Base-by-base conservation (phyloP, 306 rosid species). In the Dryas octopetala region DNA sequence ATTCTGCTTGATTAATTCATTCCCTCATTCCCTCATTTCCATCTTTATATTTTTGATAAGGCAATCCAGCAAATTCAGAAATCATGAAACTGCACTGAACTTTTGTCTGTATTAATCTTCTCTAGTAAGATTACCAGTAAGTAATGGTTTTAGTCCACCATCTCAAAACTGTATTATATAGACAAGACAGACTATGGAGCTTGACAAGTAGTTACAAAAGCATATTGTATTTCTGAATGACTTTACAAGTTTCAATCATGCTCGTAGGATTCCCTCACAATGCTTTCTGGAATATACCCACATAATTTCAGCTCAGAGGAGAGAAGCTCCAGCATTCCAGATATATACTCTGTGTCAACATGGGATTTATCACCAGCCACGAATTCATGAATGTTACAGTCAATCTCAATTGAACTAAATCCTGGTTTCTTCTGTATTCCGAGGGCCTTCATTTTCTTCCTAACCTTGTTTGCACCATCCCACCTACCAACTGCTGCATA, bases 401-500 rank as follows among this genome's bases (percentile, higher is more conserved):
- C 88, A 71, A 91, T 85, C 83, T 94, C 96, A 54, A 94, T 71
- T 8, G 96, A 91, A 78, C 97, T 91, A 84, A 78, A 86, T 14
- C 91, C 96, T 0, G 88, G 96, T 50, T 81, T 83, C 86, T 94
- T 94, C 54, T 79, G 88, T 72, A 94, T 83, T 15, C 98, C 91
- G 0, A 86, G 86, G 16, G 83, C 74, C 75, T 90, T 90, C 97
- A 94, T 91, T 46, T 57, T 73, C 73, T 88, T 87, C 75, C 98
- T 85, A 69, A 87, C 84, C 75, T 79, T 87, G 79, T 64, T 83
- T 1, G 96, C 97, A 48, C 96, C 96, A 46, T 87, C 93, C 98
- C 98, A 91, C 77, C 69, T 85, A 47, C 96, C 97, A 74, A 72
- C 77, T 0, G 95, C 89, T 11, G 93, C 97, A 74, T 91, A 94